These are phyloP conservation scores for Diplodia mutila DNA, from an alignment of 2,329 filamentous ascomycete species.

Conservation along the genomic window DNA sequence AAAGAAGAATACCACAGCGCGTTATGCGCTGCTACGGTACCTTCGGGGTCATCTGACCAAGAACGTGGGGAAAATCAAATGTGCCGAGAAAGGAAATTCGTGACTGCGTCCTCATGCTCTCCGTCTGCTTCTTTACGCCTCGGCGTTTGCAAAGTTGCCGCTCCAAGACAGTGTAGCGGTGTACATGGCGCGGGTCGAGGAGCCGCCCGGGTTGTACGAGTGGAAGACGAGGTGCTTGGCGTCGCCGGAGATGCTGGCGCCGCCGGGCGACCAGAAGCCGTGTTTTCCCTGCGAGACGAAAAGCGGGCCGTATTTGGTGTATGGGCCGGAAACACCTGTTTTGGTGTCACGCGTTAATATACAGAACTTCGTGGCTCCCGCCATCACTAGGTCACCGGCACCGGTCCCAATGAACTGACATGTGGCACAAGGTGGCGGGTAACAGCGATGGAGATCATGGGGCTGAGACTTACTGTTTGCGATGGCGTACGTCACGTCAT, in stretches of 20 bases:
- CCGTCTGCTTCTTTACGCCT: background rate
- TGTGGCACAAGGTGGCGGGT: background rate
- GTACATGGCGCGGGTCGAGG: constrained; percentile 16
- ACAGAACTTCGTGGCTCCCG: background rate
- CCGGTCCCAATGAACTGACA: background rate
- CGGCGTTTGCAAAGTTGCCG: constrained; percentile 12
- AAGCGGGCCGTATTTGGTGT: constrained; percentile 23
- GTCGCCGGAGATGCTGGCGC: constrained; percentile 21
- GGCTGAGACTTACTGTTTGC: constrained; percentile 16
- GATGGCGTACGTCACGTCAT: constrained; percentile 64
- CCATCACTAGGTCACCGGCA: background rate
- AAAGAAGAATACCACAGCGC: background rate
- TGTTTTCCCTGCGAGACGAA: constrained; percentile 20
- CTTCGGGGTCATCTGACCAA: background rate
- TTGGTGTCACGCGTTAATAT: background rate
- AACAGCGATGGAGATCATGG: background rate
- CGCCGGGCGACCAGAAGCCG: constrained; percentile 26
- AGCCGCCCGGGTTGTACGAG: constrained; percentile 16
- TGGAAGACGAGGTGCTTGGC: constrained; percentile 24
- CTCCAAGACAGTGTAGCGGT: constrained; percentile 9
- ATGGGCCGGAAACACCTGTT: constrained; percentile 22
- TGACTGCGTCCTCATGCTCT: background rate
- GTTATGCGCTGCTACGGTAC: background rate
- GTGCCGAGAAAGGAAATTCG: constrained; percentile 7
- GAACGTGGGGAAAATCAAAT: background rate